Evolutionary conservation across 176 grass and related monocot species (phyloP), one percentile per base, ranked within the genome.

Genomic region (Ampelocalamus luodianensis): DNA sequence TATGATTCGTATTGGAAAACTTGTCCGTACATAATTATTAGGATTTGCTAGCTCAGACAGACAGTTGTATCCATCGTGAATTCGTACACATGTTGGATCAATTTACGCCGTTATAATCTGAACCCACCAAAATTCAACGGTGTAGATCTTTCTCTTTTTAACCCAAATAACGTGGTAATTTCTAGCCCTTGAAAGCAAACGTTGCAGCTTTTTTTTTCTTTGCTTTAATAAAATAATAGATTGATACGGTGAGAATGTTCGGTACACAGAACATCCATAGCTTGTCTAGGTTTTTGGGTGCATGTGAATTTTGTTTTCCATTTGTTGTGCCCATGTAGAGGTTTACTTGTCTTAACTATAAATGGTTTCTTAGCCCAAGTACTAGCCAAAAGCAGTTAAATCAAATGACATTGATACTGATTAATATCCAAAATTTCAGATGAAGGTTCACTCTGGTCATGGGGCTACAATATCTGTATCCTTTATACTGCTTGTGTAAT

Each of bases 381-480:
- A 67, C 4, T 74, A 60, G 18, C 4, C 4, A 60, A 50, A 83
- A 66, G 10, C 27, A 60, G 29, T 86, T 82, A 14, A 64, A 70
- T 40, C 5, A 37, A 65, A 20, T 79, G 54, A 27, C 38, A 43
- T 61, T 68, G 10, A 22, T 60, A 36, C 43, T 87, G 85, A 91
- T 76, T 77, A 62, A 72, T 78, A 51, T 36, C 85, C 51, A 73
- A 80, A 53, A 60, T 83, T 49, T 77, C 88, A 99, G 96, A 96
- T 94, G 88, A 99, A 86, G 96, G 96, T 65, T 92, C 90, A 3
- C 91, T 99, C 79, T 99, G 96, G 96, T 99, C 96, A 63, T 99
- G 96, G 96, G 96, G 96, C 82, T 99, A 96, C 85, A 99, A 99
- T 81, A 91, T 88, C 60, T 99, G 96, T 99, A 99, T 96, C 89